phyloP scores from a whole-genome alignment of 1,139 yeast species.

The Saccharomyces hybrid region DNA sequence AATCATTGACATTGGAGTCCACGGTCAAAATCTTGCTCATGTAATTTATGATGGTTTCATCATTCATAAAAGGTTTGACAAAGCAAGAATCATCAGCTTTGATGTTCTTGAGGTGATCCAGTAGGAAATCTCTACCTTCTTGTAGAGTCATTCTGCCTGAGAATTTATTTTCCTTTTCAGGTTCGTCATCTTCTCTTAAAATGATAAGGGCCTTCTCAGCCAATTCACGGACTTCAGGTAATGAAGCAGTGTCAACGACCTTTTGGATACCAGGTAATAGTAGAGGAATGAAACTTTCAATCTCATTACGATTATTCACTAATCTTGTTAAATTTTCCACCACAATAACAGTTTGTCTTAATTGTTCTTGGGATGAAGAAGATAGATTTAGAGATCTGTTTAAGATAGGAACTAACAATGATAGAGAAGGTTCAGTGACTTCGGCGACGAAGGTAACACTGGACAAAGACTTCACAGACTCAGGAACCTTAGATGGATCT shows the following conservation, averaged over 20 bases:
- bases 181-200: conserved; percentile 70
- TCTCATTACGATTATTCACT: conserved; percentile 89
- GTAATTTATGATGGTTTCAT: conserved; percentile 41
- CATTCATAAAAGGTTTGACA: conserved; percentile 27
- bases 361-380: conserved; percentile 81
- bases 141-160: conserved; percentile 63
- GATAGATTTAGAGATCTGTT: conserved; percentile 87
- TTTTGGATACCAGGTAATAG: conserved; percentile 85
- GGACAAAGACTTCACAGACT: conserved; percentile 80
- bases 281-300: conserved; percentile 78
- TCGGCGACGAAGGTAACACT: conserved; percentile 97
- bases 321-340: conserved; percentile 92
- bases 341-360: conserved; percentile 93
- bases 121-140: conserved; percentile 45
- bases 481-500: conserved; percentile 81
- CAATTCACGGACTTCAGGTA: conserved; percentile 93
- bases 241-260: conserved; percentile 82
- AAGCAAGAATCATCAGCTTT: conserved; percentile 13
- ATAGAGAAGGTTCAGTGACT: conserved; percentile 91
- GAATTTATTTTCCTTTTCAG: conserved; percentile 58
- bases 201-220: conserved; percentile 81
- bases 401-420: conserved; percentile 85
- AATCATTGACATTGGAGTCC: conserved; percentile 86
- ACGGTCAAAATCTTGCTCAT: conserved; percentile 51
- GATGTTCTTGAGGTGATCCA: conserved; percentile 33